Evolutionary conservation across 2,329 filamentous ascomycete genomes (phyloP).

Genomic region (Diaporthe sp.): DNA sequence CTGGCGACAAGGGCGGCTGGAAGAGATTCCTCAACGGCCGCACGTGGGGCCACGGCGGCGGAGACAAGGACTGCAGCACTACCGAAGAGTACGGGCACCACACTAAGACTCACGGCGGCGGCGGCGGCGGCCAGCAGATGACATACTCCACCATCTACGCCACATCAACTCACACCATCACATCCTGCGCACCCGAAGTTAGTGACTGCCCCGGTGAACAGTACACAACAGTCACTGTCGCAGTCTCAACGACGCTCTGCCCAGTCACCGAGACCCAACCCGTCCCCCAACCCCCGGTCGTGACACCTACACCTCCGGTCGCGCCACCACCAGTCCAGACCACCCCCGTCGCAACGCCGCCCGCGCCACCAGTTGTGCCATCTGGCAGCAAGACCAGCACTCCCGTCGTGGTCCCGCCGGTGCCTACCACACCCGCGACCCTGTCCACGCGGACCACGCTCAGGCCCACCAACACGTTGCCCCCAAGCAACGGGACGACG

Average conservation of each 20-base stretch:
- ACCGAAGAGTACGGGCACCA: not conserved
- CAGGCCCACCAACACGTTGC: not conserved
- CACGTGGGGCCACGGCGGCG: slow-evolving; percentile 20
- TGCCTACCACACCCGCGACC: slow-evolving; percentile 10
- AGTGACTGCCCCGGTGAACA: slow-evolving; percentile 52
- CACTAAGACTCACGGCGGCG: slow-evolving; percentile 11
- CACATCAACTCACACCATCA: slow-evolving; percentile 64
- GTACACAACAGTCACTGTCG: slow-evolving; percentile 54
- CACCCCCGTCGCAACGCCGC: not conserved
- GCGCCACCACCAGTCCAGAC: slow-evolving; percentile 1
- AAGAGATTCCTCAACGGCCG: slow-evolving; percentile 28
- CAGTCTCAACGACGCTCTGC: slow-evolving; percentile 60
- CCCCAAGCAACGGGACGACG: not conserved
- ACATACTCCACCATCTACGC: slow-evolving; percentile 54
- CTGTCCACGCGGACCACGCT: slow-evolving; percentile 3
- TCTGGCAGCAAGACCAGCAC: not conserved
- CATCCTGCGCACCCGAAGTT: slow-evolving; percentile 63
- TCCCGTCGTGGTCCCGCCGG: not conserved
- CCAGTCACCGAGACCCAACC: slow-evolving; percentile 44
- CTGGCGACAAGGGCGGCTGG: slow-evolving; percentile 18
- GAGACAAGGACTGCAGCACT: slow-evolving; percentile 14
- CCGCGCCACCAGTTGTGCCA: slow-evolving; percentile 1
- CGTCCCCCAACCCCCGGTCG: not conserved
- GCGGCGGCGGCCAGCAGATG: not conserved
- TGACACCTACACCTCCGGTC: not conserved